Base-by-base conservation (phyloP, 768 basidiomycete genomes). In the Cystoderma amianthinum region DNA sequence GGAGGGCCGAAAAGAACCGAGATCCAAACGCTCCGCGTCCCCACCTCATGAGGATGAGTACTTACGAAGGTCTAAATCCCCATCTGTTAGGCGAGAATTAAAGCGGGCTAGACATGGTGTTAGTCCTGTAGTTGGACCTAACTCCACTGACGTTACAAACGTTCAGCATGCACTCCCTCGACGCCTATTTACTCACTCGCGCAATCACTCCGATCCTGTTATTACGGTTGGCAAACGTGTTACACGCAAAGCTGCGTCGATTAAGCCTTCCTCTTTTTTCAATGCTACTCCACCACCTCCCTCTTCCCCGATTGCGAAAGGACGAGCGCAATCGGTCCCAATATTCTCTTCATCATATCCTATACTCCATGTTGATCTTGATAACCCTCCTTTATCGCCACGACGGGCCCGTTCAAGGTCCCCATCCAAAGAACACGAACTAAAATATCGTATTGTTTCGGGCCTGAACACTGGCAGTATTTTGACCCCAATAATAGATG, bases 281-380 rank as follows among this genome's bases (percentile, higher is more conserved):
- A 56, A 51, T 42, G 44, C 45, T 39, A 52, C 48, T 38, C 45
- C 47, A 21, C 46, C 50, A 18, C 50, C 44, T 2, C 22, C 38
- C 10, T 48, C 49, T 30, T 53, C 57, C 19, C 52, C 51, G 32
- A 49, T 58, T 7, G 44, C 50, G 24, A 65, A 60, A 46, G 55
- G 52, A 35, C 63, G 73, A 43, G 71, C 73, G 3, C 67, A 61
- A 35, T 74, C 72, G 23, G 69, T 75, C 2, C 72, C 72, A 12
- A 43, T 71, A 23, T 69, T 71, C 39, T 54, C 62, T 23, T 44
- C 59, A 9, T 51, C 52, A 20, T 44, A 48, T 7, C 45, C 58
- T 12, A 42, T 62, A 11, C 57, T 62, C 15, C 65, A 59, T 22
- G 60, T 73, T 32, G 71, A 74, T 52, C 60, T 73, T 39, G 60